Evolutionary conservation across 2,329 filamentous ascomycete species (phyloP), one percentile per base, ranked within the genome.

Genomic region (Raffaelea ambrosiae): DNA sequence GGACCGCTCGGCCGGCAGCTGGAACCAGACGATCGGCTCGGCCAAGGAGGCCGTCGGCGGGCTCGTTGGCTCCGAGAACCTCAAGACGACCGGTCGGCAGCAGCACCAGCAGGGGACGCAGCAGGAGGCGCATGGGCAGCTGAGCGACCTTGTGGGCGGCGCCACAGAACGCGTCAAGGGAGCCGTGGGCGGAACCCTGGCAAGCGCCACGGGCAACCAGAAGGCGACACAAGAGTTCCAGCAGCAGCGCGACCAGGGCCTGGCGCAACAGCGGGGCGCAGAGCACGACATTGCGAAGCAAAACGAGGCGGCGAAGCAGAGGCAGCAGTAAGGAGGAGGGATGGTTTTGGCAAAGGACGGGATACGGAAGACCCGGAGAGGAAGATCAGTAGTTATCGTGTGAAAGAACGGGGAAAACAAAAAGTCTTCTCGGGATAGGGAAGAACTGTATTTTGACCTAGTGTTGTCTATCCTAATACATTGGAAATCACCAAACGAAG

Each of bases 11-110:
- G 63, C 78, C 18, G 90, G 91, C 40, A 74, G 76, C 18, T 94
- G 85, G 82, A 88, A 95, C 71, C 90, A 96, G 69, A 95, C 88
- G 5, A 61, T 90, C n/a, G 91, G 90, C 46, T 79, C 84, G 1
- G 83, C 83, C 40, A 96, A 96, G 72, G 88, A 96, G 63, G 72
- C 82, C 4, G 54, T 93, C 1, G 91, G 91, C 49, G 82, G 83
- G 18, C 58, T 91, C 5, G 55, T 91, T 22, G 91, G 90, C 51
- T 81, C 79, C 54, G 84, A 93, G 67, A 77, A 72, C 31, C 66
- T 96, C 47, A 91, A 90, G 71, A 73, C 79, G 43, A 62, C 81
- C 21, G 91, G 91, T 5, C 79, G 79, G 29, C 67, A 84, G 58
- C 89, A 96, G 71, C 94, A 95, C 61, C 71, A 78, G 31, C 75